These are phyloP conservation scores for Kazachstania viticola DNA, from an alignment of 805 yeast species.

Conservation along the genomic window DNA sequence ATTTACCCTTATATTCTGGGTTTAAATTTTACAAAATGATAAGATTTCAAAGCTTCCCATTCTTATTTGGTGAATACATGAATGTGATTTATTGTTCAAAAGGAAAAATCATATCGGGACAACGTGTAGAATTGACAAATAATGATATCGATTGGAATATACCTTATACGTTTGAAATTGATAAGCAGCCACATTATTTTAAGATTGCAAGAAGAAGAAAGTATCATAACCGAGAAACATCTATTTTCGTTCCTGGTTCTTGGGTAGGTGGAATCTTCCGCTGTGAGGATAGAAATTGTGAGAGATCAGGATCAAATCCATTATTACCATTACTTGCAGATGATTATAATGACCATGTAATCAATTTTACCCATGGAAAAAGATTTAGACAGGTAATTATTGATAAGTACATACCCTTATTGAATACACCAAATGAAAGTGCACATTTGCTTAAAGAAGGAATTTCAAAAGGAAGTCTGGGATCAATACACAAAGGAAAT, in stretches of 20 bases:
- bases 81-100: constrained; percentile 39
- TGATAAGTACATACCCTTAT: constrained; percentile 44
- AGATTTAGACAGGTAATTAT: constrained; percentile 14
- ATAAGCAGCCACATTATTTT: constrained; percentile 32
- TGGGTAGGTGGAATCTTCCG: constrained; percentile 56
- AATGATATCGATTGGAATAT: constrained; percentile 38
- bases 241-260: constrained; percentile 42
- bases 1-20: no score
- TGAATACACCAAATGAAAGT: constrained; percentile 36
- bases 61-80: constrained; percentile 32
- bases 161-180: constrained; percentile 31
- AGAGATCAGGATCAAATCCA: constrained; percentile 30
- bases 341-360: constrained; percentile 37
- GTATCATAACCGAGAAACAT: constrained; percentile 35
- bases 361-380: constrained; percentile 23
- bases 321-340: constrained; percentile 51
- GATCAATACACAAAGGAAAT: no score
- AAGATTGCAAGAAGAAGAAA: constrained; percentile 48
- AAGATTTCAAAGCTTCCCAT: constrained; percentile 29
- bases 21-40: constrained; percentile 42
- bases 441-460: background rate
- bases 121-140: constrained; percentile 22
- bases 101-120: constrained; percentile 38
- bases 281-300: constrained; percentile 32
- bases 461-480: background rate